Evolutionary conservation across 1,139 yeast genomes (phyloP).

Genomic region (Sugiyamaella castrensis): DNA sequence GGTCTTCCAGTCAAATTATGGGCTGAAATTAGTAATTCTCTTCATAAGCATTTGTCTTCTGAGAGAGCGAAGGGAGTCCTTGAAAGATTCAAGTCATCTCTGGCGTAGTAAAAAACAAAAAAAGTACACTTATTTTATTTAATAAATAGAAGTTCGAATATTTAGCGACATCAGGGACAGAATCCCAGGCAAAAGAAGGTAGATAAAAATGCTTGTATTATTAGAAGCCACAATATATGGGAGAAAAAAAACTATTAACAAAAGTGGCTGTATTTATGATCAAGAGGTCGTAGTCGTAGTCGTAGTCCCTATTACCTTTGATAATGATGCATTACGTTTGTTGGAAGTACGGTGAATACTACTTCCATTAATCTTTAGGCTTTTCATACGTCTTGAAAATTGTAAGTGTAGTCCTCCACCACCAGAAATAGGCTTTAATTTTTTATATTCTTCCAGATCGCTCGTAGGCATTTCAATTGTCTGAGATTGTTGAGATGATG

Average conservation of each 20-base stretch:
- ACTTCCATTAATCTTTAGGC: slow-evolving; percentile 2
- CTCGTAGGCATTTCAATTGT: not conserved
- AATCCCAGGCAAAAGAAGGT: no score
- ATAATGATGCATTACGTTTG: no score
- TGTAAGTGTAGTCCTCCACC: slow-evolving; percentile 9
- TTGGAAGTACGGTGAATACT: no score
- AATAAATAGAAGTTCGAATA: not conserved
- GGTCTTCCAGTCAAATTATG: slow-evolving; percentile 11
- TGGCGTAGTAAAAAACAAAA: not conserved
- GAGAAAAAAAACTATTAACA: no score
- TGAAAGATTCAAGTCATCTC: slow-evolving; percentile 12
- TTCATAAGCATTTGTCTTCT: slow-evolving; percentile 6
- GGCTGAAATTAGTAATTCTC: slow-evolving; percentile 11
- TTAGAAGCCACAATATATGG: no score
- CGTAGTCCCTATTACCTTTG: no score
- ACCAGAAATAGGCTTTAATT: not conserved
- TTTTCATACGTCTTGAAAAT: slow-evolving; percentile 20
- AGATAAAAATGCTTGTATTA: no score
- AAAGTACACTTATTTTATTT: not conserved
- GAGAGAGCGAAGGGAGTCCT: slow-evolving; percentile 18
- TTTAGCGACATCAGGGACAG: not conserved
- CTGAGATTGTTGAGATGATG: no score
- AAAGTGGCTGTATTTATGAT: no score
- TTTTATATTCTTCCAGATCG: slow-evolving; percentile 6
- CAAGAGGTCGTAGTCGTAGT: no score